Evolutionary conservation across 768 basidiomycete species (phyloP), one percentile per base, ranked within the genome.

Genomic region (Calocera viscosa): DNA sequence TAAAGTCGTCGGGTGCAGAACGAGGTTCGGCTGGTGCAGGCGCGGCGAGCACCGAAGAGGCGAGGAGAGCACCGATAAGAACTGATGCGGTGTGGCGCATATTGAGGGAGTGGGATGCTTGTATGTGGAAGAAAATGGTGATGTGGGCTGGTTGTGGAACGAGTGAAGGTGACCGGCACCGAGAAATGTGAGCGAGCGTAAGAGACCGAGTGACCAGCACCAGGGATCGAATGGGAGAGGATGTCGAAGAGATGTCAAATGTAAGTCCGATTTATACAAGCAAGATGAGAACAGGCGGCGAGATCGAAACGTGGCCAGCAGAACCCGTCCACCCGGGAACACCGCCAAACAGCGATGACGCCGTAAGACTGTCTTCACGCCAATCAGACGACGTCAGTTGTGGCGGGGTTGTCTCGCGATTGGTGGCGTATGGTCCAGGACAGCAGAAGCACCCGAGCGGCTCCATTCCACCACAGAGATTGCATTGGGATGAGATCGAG

Each of bases 121-220:
- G 12, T 16, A 8, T 16, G 49, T 8, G 49, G 49, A 8, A 7
- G 49, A 49, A 16, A 24, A 49, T n/a, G n/a, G n/a, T n/a, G n/a
- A n/a, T n/a, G n/a, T n/a, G n/a, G n/a, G n/a, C n/a, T n/a, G 24
- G 24, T 16, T 14, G 24, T 26, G 49, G 22, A 49, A 24, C 14
- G 49, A 49, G 49, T 32, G 53, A 60, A 32, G 53, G 53, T 32
- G 53, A 60, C 53, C 53, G 53, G 53, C 53, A 60, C 53, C 53
- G 30, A 8, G 14, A 60, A 32, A 32, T 60, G 30, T 14, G 5
- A 60, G 53, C 30, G 53, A 60, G 26, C 11, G 53, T 26, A 60
- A 60, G 53, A 60, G 24, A 60, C 53, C 53, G 2, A 60, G 53
- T 60, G 53, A 60, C 53, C 53, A 28, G 53, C 53, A 60, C 53